Evolutionary conservation across 2,329 filamentous ascomycete species (phyloP), one percentile per base, ranked within the genome.

Genomic region (Pezicula radicicola): DNA sequence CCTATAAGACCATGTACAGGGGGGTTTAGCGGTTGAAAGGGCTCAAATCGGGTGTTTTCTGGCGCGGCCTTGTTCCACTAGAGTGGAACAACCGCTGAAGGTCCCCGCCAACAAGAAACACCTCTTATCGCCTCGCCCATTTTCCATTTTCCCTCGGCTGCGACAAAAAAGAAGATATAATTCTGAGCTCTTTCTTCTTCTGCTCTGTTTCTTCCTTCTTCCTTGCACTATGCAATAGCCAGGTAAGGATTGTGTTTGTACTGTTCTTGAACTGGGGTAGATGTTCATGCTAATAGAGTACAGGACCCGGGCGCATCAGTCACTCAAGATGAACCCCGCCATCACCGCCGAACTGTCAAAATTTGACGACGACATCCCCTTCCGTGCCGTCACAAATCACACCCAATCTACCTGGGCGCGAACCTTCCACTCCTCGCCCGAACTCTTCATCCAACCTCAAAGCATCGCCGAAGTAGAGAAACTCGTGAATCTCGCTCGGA

Each of bases 361-460:
- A 57, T 77, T 83, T 66, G 76, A 85, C 63, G 77, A 81, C 59
- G 70, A 75, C 53, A 71, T 94, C 37, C 84, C 91, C 41, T 96
- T 97, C 74, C 88, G 87, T 68, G 89, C 89, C 6, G 79, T 78
- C 52, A 75, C 80, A 54, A 76, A 81, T 49, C 85, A 97, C 69
- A 72, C 85, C 46, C 94, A 97, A 74, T 86, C 87, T 63, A 99
- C 94, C 18, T 99, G 94, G 94, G 94, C 94, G 37, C 86, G 87
- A 66, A 97, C 94, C 46, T 97, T 95, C 74, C 86, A 88, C 64
- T 94, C 88, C 47, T 82, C 85, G 16, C 94, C 94, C 3, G 91
- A 97, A 75, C 84, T 97, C 53, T 97, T 93, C 72, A 84, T 97
- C 61, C 89, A 89, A 63, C 94, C 94, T 2, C 80, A 88, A 63